phyloP scores from a whole-genome alignment of 805 yeast genomes.

The Torulaspora delbrueckii region DNA sequence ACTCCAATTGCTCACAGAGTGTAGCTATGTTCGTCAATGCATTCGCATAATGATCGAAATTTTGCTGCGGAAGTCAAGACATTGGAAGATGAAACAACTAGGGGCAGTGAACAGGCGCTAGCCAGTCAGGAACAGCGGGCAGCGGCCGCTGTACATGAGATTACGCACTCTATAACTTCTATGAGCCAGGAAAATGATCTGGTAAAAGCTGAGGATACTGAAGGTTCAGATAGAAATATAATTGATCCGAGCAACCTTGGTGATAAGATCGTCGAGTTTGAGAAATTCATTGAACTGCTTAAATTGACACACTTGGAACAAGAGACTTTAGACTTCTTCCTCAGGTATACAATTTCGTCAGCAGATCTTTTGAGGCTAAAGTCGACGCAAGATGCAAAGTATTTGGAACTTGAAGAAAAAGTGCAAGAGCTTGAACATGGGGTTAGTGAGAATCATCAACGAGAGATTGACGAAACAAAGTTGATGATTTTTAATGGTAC shows the following conservation, averaged over 20 bases:
- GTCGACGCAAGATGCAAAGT: constrained; percentile 25
- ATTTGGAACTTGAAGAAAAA: constrained; percentile 18
- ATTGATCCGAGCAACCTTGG: constrained; percentile 19
- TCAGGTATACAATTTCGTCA: constrained; percentile 29
- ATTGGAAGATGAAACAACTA: constrained; percentile 17
- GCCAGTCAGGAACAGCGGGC: constrained; percentile 22
- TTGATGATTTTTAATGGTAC: constrained; percentile 15
- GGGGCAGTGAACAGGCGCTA: constrained; percentile 17
- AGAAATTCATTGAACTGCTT: constrained; percentile 21
- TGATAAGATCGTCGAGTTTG: constrained; percentile 20
- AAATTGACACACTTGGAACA: constrained; percentile 30
- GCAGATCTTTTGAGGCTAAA: constrained; percentile 17
- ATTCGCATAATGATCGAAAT: constrained; percentile 1
- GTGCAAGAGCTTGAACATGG: constrained; percentile 21
- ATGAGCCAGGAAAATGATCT: constrained; percentile 23
- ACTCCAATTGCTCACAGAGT: not conserved
- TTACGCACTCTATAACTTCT: constrained; percentile 21
- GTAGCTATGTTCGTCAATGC: not conserved
- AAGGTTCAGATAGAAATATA: not conserved
- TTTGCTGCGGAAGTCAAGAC: constrained; percentile 11
- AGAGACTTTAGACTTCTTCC: constrained; percentile 32
- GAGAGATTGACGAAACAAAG: constrained; percentile 22
- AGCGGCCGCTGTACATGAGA: constrained; percentile 18
- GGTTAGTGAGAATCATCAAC: constrained; percentile 13
- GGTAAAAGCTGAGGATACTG: constrained; percentile 7